Percentiles rank a stretch among this genome's conserved stretches.
Conservation (phyloP, 1,139 yeast species). For the Saccharomyces uvarum region DNA sequence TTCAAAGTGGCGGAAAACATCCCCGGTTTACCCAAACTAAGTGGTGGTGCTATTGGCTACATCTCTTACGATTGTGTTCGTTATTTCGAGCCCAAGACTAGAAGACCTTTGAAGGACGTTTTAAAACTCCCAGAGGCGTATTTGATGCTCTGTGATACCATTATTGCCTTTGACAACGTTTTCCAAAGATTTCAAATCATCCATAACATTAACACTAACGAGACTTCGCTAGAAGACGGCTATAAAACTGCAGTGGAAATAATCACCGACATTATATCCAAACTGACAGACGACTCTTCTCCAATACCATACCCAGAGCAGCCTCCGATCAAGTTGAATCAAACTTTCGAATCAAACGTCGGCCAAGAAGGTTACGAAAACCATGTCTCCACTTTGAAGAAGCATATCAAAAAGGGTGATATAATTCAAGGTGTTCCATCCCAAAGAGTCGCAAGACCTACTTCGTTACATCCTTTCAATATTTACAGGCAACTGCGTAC, state of each 20-base stretch:
- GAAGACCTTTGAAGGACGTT: constrained; percentile 64
- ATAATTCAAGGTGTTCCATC: constrained; percentile 97
- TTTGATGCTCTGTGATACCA: constrained; percentile 81
- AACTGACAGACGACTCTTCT: constrained; percentile 33
- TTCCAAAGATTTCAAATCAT: constrained; percentile 87
- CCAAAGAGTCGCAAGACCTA: constrained; percentile 91
- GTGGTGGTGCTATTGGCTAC: constrained; percentile 96
- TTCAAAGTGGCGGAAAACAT: constrained; percentile 58
- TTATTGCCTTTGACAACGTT: constrained; percentile 89
- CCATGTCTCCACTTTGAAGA: constrained; percentile 66
- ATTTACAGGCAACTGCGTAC: constrained; percentile 89
- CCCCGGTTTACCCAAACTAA: constrained; percentile 74
- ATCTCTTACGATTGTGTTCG: constrained; percentile 93
- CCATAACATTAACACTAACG: constrained; percentile 53
- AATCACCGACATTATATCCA: constrained; percentile 50
- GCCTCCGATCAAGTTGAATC: constrained; percentile 55
- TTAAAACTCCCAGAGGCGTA: constrained; percentile 83
- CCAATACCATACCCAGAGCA: constrained; percentile 55
- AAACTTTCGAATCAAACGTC: constrained; percentile 73
- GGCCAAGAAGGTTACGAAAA: constrained; percentile 88
- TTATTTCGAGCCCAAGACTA: constrained; percentile 89
- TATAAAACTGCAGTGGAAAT: constrained; percentile 50
- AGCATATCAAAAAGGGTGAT: constrained; percentile 83
- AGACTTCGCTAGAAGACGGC: constrained; percentile 39
- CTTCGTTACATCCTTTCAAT: constrained; percentile 91